phyloP scores from a whole-genome alignment of 768 basidiomycete species.

The Trametes maxima region DNA sequence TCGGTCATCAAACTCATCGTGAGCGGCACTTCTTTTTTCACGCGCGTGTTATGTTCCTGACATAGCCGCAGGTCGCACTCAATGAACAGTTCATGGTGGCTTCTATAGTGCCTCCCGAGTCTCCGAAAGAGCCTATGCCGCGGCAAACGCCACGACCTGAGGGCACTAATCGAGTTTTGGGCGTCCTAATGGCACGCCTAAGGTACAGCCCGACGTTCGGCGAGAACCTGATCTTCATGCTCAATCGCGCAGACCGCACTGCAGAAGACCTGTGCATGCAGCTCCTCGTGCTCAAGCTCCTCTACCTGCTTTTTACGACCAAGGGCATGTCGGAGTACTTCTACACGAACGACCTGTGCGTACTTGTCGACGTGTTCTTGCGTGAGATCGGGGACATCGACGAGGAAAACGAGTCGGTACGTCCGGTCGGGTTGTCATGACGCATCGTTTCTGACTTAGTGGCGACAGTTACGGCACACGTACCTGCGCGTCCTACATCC shows the following conservation, averaged over 20 bases:
- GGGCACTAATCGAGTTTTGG: conserved; percentile 75
- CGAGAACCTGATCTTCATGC: conserved; percentile 98
- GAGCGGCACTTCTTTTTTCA: conserved; percentile 31
- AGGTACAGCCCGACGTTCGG: conserved; percentile 94
- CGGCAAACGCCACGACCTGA: conserved; percentile 36
- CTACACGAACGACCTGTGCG: conserved; percentile 96
- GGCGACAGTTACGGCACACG: conserved; percentile 81
- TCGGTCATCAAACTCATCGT: conserved; percentile 94
- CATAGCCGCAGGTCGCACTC: conserved; percentile 66
- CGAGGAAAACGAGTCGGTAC: conserved; percentile 89
- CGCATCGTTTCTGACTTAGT: not conserved
- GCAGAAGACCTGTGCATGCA: conserved; percentile 95
- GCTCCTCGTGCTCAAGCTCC: conserved; percentile 87
- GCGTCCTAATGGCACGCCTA: conserved; percentile 80
- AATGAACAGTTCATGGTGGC: conserved; percentile 99
- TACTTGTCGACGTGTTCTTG: conserved; percentile 97
- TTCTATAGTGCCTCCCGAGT: conserved; percentile 44
- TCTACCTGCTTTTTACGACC: conserved; percentile 94
- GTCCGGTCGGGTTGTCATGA: conserved; percentile 33
- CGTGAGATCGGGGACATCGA: conserved; percentile 90
- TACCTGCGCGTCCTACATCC: conserved; percentile 97
- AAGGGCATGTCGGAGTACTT: conserved; percentile 94
- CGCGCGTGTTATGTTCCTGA: not conserved
- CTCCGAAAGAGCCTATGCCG: conserved; percentile 19
- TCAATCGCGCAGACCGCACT: conserved; percentile 92